phyloP scores from a whole-genome alignment of 2,329 filamentous ascomycete genomes.

The Elsinoe necatrix region DNA sequence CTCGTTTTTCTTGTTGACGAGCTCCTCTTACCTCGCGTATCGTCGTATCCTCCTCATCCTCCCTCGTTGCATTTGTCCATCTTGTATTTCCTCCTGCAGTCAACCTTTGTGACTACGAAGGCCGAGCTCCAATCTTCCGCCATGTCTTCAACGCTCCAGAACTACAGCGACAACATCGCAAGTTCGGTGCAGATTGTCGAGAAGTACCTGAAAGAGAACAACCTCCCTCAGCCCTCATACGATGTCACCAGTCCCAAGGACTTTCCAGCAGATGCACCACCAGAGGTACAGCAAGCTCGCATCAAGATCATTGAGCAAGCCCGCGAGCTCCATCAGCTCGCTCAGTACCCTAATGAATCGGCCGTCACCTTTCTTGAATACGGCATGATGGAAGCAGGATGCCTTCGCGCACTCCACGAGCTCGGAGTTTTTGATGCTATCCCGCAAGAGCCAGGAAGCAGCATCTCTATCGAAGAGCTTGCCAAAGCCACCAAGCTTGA shows the following conservation, averaged over 20 bases:
- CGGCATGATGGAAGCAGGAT: conserved; percentile 2
- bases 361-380: conserved; percentile 3
- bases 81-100: neutral
- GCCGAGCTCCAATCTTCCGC: no score
- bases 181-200: neutral
- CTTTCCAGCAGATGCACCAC: conserved; percentile 9
- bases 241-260: conserved; percentile 1
- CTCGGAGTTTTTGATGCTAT: conserved; percentile 6
- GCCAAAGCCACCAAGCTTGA: conserved; percentile 6
- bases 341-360: conserved; percentile 7
- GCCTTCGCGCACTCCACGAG: conserved; percentile 2
- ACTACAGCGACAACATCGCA: conserved; percentile 13
- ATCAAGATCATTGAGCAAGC: conserved; percentile 6
- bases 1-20: neutral
- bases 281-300: conserved; percentile 7
- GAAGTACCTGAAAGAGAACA: conserved; percentile 1
- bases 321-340: conserved; percentile 3
- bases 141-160: conserved; percentile 1
- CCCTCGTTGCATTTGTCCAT: neutral
- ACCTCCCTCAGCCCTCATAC: conserved; percentile 7
- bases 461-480: neutral
- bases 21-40: neutral
- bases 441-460: neutral
- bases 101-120: neutral
- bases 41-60: neutral